These are phyloP conservation scores for Myrica gale DNA, from an alignment of 306 rosid species.

Conservation along the genomic window DNA sequence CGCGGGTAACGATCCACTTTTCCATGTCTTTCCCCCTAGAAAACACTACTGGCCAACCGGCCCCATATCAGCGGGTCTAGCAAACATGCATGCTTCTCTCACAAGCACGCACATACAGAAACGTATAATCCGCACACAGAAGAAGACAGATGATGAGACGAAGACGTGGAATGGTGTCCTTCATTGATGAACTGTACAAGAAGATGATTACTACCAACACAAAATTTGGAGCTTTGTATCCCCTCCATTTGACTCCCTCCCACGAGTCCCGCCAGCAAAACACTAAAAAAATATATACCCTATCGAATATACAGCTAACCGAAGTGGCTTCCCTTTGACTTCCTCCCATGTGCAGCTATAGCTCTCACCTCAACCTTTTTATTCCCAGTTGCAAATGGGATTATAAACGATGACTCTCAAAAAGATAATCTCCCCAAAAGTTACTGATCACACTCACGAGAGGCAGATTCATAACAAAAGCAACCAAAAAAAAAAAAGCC, in stretches of 20 bases:
- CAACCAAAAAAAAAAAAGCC: not conserved
- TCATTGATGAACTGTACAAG: not conserved
- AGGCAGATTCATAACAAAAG: conserved; percentile 2
- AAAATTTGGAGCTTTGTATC: conserved; percentile 27
- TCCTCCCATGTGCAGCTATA: conserved; percentile 22
- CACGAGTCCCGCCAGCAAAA: no score
- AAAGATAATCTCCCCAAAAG: not conserved
- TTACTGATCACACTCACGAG: not conserved
- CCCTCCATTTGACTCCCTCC: conserved; percentile 33
- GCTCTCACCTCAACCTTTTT: not conserved
- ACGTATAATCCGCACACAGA: not conserved
- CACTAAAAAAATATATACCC: no score
- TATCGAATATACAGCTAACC: not conserved
- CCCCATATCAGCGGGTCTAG: not conserved
- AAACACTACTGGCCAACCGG: not conserved
- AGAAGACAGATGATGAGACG: not conserved
- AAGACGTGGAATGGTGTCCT: conserved; percentile 19
- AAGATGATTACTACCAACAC: conserved; percentile 9
- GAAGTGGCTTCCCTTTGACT: conserved; percentile 26
- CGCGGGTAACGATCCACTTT: not conserved
- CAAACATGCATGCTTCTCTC: not conserved
- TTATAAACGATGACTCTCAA: conserved; percentile 17
- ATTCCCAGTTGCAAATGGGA: conserved; percentile 21
- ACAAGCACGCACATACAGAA: not conserved
- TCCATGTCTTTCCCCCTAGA: not conserved